These are phyloP conservation scores for Starmerella vitae DNA, from an alignment of 805 yeast genomes.

Conservation along the genomic window DNA sequence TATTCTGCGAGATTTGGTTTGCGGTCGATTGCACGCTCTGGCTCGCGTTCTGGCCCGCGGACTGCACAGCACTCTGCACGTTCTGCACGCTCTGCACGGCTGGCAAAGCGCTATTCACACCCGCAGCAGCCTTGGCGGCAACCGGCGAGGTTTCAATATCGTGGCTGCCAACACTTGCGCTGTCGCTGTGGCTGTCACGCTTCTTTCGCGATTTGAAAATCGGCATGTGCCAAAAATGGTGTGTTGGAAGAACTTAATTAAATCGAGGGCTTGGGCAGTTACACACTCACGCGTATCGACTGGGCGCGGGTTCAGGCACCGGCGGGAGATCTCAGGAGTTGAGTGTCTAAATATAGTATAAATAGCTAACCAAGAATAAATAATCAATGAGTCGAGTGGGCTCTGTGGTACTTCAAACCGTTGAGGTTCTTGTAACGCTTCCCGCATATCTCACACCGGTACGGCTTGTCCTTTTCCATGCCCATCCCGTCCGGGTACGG, in stretches of 20 bases:
- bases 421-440: slow-evolving; percentile 91
- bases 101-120: background rate
- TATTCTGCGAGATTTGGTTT: background rate
- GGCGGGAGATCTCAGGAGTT: no score
- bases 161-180: slow-evolving; percentile 6
- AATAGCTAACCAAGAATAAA: no score
- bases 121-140: background rate
- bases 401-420: slow-evolving; percentile 93
- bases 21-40: background rate
- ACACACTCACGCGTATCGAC: slow-evolving; percentile 5
- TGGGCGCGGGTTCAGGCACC: background rate
- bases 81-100: background rate
- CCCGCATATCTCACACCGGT: slow-evolving; percentile 96
- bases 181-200: slow-evolving; percentile 20
- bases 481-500: slow-evolving; percentile 91
- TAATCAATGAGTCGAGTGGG: slow-evolving; percentile 82
- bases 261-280: no score
- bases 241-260: no score
- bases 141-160: slow-evolving; percentile 14
- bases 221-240: no score
- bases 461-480: slow-evolving; percentile 94
- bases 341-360: no score
- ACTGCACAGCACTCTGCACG: background rate
- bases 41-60: background rate
- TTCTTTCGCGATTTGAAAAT: slow-evolving; percentile 20